Evolutionary conservation across 805 yeast species (phyloP).

Genomic region (Hemisphaericaspora nanyangensis): DNA sequence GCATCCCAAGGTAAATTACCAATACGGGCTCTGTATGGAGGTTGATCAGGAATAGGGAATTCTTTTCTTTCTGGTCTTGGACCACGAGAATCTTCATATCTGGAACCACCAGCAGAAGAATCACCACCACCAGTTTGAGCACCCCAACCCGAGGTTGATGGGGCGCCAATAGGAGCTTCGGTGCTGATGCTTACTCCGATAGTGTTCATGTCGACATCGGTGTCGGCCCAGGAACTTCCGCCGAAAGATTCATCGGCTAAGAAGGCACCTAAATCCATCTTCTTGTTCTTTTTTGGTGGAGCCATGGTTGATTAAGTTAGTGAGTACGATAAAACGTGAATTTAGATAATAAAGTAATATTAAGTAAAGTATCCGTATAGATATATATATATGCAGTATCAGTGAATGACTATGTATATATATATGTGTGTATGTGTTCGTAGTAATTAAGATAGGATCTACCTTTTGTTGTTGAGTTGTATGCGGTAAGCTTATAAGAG

Average conservation of each 20-base stretch:
- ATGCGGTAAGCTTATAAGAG: too few relatives aligned
- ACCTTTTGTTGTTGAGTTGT: too few relatives aligned
- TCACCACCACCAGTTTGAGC: conserved; percentile 31
- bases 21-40: conserved; percentile 91
- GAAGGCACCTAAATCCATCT: conserved; percentile 86
- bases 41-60: conserved; percentile 82
- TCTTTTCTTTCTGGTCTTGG: conserved; percentile 55
- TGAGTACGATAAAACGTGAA: too few relatives aligned
- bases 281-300: conserved; percentile 56
- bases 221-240: conserved; percentile 83
- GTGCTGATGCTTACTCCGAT: conserved; percentile 51
- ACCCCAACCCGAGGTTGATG: conserved; percentile 20
- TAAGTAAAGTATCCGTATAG: too few relatives aligned
- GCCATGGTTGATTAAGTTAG: conserved; percentile 23
- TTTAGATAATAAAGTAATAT: too few relatives aligned
- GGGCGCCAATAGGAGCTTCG: background rate
- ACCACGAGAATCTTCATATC: conserved; percentile 18
- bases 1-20: conserved; percentile 83
- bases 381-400: too few relatives aligned
- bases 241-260: conserved; percentile 72
- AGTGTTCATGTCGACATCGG: conserved; percentile 65
- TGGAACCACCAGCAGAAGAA: background rate
- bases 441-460: too few relatives aligned
- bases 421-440: too few relatives aligned
- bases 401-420: too few relatives aligned